Evolutionary conservation across 1,284 basidiomycete species (phyloP).

Genomic region (Tylopilus microsporus): DNA sequence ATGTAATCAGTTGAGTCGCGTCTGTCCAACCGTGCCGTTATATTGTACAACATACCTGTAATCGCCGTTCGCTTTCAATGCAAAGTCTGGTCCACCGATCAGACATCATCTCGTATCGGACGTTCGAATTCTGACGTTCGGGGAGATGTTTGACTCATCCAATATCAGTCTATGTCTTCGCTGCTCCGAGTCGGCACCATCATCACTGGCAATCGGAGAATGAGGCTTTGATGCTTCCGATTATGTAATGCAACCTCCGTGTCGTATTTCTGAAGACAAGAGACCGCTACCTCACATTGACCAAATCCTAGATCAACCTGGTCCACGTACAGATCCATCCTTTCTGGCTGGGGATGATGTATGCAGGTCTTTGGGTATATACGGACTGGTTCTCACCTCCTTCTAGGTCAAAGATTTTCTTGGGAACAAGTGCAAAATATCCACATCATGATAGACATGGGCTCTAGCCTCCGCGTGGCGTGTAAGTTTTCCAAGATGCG

Average conservation of each 20-base stretch:
- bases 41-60: no score
- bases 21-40: no score
- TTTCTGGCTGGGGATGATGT: conserved; percentile 75
- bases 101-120: conserved; percentile 1
- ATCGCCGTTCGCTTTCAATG: no score
- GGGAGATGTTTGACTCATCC: conserved; percentile 77
- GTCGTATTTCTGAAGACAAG: conserved; percentile 72
- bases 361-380: conserved; percentile 22
- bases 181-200: conserved; percentile 96
- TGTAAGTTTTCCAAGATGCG: no score
- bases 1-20: no score
- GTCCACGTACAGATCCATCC: conserved; percentile 72
- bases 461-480: no score
- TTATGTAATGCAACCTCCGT: conserved; percentile 92
- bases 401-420: conserved; percentile 83
- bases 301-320: conserved; percentile 75
- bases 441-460: conserved; percentile 99
- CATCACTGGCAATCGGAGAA: conserved; percentile 79
- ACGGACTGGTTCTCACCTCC: neutral
- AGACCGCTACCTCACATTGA: conserved; percentile 78
- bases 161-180: conserved; percentile 89
- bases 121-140: conserved; percentile 63
- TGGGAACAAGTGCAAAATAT: conserved; percentile 85
- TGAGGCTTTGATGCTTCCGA: conserved; percentile 82
- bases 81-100: no score